These are phyloP conservation scores for Spathaspora girioi DNA, from an alignment of 805 yeast species.

Conservation along the genomic window DNA sequence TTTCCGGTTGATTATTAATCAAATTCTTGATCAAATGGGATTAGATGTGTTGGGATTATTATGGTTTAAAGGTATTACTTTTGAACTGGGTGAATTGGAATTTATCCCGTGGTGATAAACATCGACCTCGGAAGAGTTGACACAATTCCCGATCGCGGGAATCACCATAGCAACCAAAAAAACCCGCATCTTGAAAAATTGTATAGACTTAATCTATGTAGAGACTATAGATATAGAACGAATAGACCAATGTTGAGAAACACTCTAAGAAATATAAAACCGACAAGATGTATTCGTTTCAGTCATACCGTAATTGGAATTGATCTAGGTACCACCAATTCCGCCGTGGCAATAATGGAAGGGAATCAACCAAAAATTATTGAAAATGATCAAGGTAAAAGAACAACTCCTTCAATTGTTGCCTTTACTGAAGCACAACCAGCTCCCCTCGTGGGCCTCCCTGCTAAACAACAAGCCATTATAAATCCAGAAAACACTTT, in stretches of 20 bases:
- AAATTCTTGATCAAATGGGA: conserved; percentile 7
- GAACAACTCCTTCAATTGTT: conserved; percentile 79
- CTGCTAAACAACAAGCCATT: conserved; percentile 75
- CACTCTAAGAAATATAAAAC: background rate
- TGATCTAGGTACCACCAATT: conserved; percentile 82
- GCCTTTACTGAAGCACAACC: conserved; percentile 42
- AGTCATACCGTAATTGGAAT: conserved; percentile 61
- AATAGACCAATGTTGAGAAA: background rate
- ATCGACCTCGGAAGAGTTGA: too few relatives aligned
- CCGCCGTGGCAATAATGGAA: conserved; percentile 77
- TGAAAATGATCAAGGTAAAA: conserved; percentile 73
- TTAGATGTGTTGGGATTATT: conserved; percentile 10
- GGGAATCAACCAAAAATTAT: conserved; percentile 61
- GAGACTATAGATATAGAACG: background rate
- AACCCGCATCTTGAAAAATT: too few relatives aligned
- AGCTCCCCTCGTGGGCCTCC: conserved; percentile 63
- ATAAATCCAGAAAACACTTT: conserved; percentile 76
- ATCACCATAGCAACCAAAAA: background rate
- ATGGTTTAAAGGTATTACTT: conserved; percentile 5
- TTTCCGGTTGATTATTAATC: background rate
- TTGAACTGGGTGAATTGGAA: background rate
- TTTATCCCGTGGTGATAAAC: background rate
- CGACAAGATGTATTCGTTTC: conserved; percentile 7
- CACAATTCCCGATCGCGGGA: too few relatives aligned
- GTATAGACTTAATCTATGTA: background rate